Evolutionary conservation across 2,329 filamentous ascomycete genomes (phyloP), one percentile per base, ranked within the genome.

Genomic region (Paradendryphiella salina): DNA sequence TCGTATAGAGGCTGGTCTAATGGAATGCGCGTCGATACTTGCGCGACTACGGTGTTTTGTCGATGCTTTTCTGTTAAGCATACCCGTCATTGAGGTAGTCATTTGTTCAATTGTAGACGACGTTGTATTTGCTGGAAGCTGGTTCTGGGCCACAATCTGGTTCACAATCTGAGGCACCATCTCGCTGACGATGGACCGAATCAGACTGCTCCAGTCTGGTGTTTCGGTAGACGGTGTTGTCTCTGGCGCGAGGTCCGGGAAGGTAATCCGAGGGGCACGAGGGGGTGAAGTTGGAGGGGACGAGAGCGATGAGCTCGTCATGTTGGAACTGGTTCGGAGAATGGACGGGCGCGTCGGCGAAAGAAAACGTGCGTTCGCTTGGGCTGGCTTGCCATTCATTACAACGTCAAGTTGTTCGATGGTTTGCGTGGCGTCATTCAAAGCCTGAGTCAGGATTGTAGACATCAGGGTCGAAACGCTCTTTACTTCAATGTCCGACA

Each of bases 121-220:
- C 5, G 51, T 55, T 6, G 65, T 60, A 4, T 59, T 43, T 5
- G 56, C 46, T 3, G 58, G 40, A 11, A 52, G 35, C 35, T 64
- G 65, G 42, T 69, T 67, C 44, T 68, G 69, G 10, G 61, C 44
- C 7, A 70, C 50, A 2, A 71, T 59, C 35, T 69, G 66, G 17
- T 65, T 64, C 1, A 71, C 64, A 29, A 71, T 68, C 28, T 71
- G 63, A 17, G 66, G 66, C 4, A 71, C 66, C 59, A 70, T 64
- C 32, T 71, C 67, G 38, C 60, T 64, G 4, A 71, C 66, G 36
- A 71, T 71, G 1, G 63, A 65, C 3, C 65, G 59, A 20, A 71
- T 67, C 28, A 71, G 61, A 33, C 41, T 60, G 21, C 51, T 59
- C 66, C 62, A 68, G 46, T 71, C 67, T 3, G 63, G 61, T 10